Base-by-base conservation (phyloP, 2,329 filamentous ascomycete species). In the Teratosphaeria destructans region DNA sequence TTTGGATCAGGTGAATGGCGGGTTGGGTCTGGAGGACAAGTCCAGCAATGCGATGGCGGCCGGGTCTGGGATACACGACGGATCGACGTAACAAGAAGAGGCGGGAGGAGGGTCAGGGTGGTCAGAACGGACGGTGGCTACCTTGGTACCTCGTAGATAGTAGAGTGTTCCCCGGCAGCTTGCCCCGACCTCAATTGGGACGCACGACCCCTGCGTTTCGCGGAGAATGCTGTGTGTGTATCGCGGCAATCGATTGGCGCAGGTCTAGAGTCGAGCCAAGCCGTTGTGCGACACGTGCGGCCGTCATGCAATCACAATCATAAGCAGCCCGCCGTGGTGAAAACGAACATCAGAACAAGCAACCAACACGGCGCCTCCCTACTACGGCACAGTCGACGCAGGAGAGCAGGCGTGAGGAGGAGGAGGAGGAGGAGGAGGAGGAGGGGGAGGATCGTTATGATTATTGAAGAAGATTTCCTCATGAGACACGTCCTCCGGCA, bases 221-320 rank as follows among this genome's bases (percentile, higher is more conserved):
- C 57, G 52, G 53, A 54, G 54, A 52, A 55, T 59, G 61, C 61
- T 58, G 39, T 54, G 54, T 64, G 64, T 65, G 64, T 65, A 65
- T 65, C 64, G 62, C 57, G 59, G 61, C 62, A 64, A 65, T 65
- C 64, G 64, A 55, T 62, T 54, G 53, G 27, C 53, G 53, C 23
- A 37, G 14, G 58, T 58, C 61, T 61, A 62, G 59, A 62, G 19
- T 16, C 52, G 32, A 56, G 55, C 55, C 52, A 32, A 32, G 53
- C 27, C 43, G 47, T 27, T 52, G 54, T 35, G 58, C 52, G 61
- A 60, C 57, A 62, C 49, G 34, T 32, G 55, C 23, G 27, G 12
- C 27, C 52, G 54, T 61, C 54, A 59, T 43, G 53, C 12, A 23
- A 23, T 23, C 23, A 23, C 23, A 23, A 23, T 23, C 23, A 23